Evolutionary conservation across 2,329 filamentous ascomycete species (phyloP).

Genomic region (Fusarium devonianum): DNA sequence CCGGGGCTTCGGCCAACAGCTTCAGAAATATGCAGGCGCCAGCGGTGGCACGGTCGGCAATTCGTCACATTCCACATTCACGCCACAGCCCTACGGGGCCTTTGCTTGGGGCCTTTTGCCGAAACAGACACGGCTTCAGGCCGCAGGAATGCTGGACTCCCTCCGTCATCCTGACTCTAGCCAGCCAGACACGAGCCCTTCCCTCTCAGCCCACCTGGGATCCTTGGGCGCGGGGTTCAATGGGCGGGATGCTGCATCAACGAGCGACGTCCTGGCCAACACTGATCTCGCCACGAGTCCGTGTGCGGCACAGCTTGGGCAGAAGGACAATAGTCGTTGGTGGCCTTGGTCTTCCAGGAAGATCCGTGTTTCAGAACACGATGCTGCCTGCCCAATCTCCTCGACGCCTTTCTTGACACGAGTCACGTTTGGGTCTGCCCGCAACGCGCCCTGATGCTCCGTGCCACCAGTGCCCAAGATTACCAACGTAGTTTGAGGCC

Average conservation of each 20-base stretch:
- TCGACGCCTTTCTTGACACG: background rate
- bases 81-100: constrained; percentile 22
- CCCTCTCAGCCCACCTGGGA: background rate
- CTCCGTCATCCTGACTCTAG: background rate
- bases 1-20: constrained; percentile 12
- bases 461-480: background rate
- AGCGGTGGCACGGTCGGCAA: constrained; percentile 15
- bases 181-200: background rate
- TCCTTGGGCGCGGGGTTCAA: background rate
- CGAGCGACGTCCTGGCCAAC: no score
- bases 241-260: background rate
- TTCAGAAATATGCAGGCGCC: no score
- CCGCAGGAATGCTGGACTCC: background rate
- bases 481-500: background rate
- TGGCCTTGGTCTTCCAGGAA: constrained; percentile 4
- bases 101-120: constrained; percentile 12
- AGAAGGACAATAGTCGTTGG: no score
- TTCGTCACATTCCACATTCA: constrained; percentile 1
- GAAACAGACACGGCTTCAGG: background rate
- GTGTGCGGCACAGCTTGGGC: no score
- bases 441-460: background rate
- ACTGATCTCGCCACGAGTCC: no score
- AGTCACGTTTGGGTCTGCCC: background rate
- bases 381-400: background rate
- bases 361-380: constrained; percentile 10